Base-by-base conservation (phyloP, 2,329 filamentous ascomycete species). In the Rugonectria rugulosa region DNA sequence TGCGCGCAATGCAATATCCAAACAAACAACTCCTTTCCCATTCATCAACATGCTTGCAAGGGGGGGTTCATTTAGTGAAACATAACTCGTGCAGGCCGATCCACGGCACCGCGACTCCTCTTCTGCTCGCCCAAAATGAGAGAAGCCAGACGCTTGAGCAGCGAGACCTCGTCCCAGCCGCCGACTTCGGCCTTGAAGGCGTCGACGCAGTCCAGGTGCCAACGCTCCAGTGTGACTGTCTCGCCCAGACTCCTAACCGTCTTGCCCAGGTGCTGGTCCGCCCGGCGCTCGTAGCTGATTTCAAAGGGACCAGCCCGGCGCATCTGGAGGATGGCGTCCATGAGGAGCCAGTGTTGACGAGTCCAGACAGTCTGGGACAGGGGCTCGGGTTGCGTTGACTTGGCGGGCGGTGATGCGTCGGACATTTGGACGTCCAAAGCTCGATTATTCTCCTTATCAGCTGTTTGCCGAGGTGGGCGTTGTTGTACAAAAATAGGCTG, bases 161-260 rank as follows among this genome's bases (percentile, higher is more conserved):
- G 68, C 10, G 69, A 70, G 7, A 63, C 71, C 61, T 80, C 82
- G 19, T 79, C 77, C 82, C 82, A 86, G 9, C 72, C 75, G 15
- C 77, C 77, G 3, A 83, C 74, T 54, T 79, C 73, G 11, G 66
- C 65, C 53, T 70, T 72, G 63, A 86, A 86, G 3, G 79, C 82
- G 54, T 84, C 79, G 20, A 86, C 76, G 49, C 85, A 77, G 55
- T 86, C 83, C 15, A 86, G 69, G 56, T 87, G 84, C 83, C 83
- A 86, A 53, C 73, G 67, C 68, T 84, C 77, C 15, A 87, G 72
- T 19, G 72, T 58, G 72, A 86, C 73, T 5, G 70, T 68, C 66
- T 78, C 73, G 40, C 76, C 79, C 29, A 79, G 76, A 23, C 79
- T 77, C 20, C 69, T 67, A 52, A 85, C 78, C 21, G 73, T 75